Base-by-base conservation (phyloP, 1,284 basidiomycete genomes). In the Cerrena zonata region DNA sequence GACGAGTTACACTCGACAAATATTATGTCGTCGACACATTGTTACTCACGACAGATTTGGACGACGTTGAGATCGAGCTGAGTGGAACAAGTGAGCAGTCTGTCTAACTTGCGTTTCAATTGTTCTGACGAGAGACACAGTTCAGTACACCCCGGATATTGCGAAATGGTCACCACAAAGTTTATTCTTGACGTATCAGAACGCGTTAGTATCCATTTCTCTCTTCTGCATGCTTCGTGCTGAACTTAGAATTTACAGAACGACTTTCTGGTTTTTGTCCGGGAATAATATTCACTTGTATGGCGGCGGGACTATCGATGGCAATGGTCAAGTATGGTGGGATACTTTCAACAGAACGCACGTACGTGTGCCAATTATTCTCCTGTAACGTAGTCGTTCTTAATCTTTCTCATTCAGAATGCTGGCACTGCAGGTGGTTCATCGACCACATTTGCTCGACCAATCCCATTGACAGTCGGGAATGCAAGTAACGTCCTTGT, bases 391-490 rank as follows among this genome's bases (percentile, higher is more conserved):
- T n/a, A n/a, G n/a, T n/a, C n/a, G n/a, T n/a, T n/a, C n/a, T n/a
- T n/a, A n/a, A n/a, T n/a, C n/a, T n/a, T n/a, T n/a, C n/a, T n/a
- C n/a, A n/a, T 15, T 10, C 47, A 66, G 60, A 63, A 67, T 49
- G 49, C 62, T 1, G 72, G 72, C n/a, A 70, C 70, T 15, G 72
- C 72, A 0, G 72, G 73, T 1, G 71, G 71, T 12, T 70, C 69
- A 10, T 71, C 71, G 4, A 63, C 74, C 2, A 71, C 75, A 1
- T 75, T 86, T 40, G 71, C 79, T 11, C 76, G 82, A 2, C 82
- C 82, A 0, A 76, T 86, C 48, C 78, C 75, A 15, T 65, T 84
- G 24, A 83, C 80, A 1, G 61, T 85, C 25, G 78, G 75, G 55
- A 77, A 84, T 62, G 77, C 78, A 2, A 72, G 69, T 23, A 73